A percentile compares a stretch with the other conserved stretches of the same genome.
Evolutionary conservation across 768 basidiomycete species (phyloP).

Genomic region (Pulveroboletus ravenelii): DNA sequence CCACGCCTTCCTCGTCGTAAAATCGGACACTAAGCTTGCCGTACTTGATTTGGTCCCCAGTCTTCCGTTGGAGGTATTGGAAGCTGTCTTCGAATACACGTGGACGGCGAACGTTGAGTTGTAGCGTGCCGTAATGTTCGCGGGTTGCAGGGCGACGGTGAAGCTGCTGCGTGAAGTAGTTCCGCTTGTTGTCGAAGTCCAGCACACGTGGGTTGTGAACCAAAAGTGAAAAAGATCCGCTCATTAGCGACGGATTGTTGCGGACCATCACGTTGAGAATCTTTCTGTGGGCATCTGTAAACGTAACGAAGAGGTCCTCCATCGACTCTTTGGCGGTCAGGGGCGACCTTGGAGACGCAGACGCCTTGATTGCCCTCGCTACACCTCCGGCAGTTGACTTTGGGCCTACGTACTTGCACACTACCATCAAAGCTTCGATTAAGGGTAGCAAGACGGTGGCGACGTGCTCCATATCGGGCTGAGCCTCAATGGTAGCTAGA

Average conservation of each 20-base stretch:
- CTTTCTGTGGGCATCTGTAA: conserved; percentile 91
- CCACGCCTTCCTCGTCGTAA: conserved; percentile 96
- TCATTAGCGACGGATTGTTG: conserved; percentile 96
- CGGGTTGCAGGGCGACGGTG: conserved; percentile 76
- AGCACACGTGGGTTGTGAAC: conserved; percentile 95
- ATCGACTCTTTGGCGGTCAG: conserved; percentile 68
- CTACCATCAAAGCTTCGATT: conserved; percentile 97
- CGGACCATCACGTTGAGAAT: conserved; percentile 96
- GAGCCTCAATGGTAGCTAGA: conserved; percentile 75
- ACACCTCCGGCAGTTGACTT: conserved; percentile 44
- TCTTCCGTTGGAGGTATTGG: conserved; percentile 83
- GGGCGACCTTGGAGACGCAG: conserved; percentile 66
- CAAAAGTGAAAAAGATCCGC: conserved; percentile 93
- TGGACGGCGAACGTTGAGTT: conserved; percentile 83
- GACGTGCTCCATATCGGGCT: conserved; percentile 77
- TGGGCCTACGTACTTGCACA: conserved; percentile 89
- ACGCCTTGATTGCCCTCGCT: conserved; percentile 53
- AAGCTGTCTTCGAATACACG: conserved; percentile 98
- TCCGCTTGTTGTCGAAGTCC: conserved; percentile 99
- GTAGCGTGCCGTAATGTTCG: conserved; percentile 78
- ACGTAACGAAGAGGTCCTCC: conserved; percentile 88
- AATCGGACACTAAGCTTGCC: conserved; percentile 96
- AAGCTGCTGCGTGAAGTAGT: conserved; percentile 89
- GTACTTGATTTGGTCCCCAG: conserved; percentile 94
- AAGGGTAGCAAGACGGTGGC: conserved; percentile 90